Evolutionary conservation across 306 rosid species (phyloP), one percentile per base, ranked within the genome.

Genomic region (Leucaena leucocephala): DNA sequence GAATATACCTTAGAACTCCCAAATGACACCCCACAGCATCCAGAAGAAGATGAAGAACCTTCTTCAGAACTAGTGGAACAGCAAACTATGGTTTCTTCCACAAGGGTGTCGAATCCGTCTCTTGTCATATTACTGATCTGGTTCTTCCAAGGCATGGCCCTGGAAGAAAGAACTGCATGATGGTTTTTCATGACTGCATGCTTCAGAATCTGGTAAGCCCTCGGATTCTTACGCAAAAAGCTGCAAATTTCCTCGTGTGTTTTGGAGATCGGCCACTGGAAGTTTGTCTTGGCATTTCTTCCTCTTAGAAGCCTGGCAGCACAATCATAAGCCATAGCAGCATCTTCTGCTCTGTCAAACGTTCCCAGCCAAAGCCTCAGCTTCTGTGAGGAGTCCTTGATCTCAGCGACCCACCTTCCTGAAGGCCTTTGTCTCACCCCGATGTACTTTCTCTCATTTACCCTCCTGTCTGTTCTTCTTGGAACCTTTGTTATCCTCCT

Each of bases 321-420:
- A 77, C 72, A 85, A 50, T 94, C 98, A 83, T 91, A 94, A 62
- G 94, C 91, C 81, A 86, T 4, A 1, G 98, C 97, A 74, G 98
- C 98, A 21, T 91, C 98, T 82, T 91, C 91, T 63, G 94, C 86
- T 80, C 76, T 68, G 61, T 94, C 97, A 78, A 81, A 94, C 76
- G 98, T 94, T 62, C 98, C 98, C 6, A 94, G 76, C 98, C 98
- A 94, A 4, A 94, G 83, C 87, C 98, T 84, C 72, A 94, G 88
- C 81, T 94, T 94, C 88, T 89, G 97, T 4, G 96, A 86, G 0
- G 98, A 87, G 81, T 86, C 97, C 68, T 93, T 93, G 79, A 93
- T 93, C 84, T 93, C 98, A 13, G 98, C 97, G 39, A 91, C 92
- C 98, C 98, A 93, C 87, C 97, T 90, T 70, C 98, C 98, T 74